phyloP scores from a whole-genome alignment of 371 early-diverging fungal genomes.

The Mortierella sp. region DNA sequence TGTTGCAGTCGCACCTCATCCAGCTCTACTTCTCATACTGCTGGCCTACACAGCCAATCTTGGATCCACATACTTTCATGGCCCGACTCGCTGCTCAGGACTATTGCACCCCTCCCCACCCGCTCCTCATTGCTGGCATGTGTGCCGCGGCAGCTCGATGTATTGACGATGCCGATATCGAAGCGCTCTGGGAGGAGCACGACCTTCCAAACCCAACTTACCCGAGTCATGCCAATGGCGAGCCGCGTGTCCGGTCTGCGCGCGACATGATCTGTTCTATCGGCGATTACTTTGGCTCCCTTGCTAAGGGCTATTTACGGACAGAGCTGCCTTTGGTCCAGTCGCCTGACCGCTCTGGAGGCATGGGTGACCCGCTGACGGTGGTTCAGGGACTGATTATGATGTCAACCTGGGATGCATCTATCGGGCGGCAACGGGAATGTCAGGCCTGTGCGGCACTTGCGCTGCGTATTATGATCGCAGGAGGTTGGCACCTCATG shows the following conservation, averaged over 20 bases:
- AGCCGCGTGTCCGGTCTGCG: slow-evolving; percentile 40
- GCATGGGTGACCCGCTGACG: slow-evolving; percentile 49
- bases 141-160: slow-evolving; percentile 47
- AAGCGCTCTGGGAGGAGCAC: slow-evolving; percentile 48
- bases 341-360: slow-evolving; percentile 49
- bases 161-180: slow-evolving; percentile 47
- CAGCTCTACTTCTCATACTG: slow-evolving; percentile 50
- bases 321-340: slow-evolving; percentile 48
- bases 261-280: slow-evolving; percentile 51
- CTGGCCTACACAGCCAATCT: slow-evolving; percentile 43
- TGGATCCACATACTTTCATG: slow-evolving; percentile 52
- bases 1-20: slow-evolving; percentile 50
- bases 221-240: slow-evolving; percentile 46
- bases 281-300: slow-evolving; percentile 48
- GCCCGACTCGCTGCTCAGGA: slow-evolving; percentile 47
- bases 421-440: slow-evolving; percentile 52
- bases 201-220: slow-evolving; percentile 49
- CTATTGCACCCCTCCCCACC: slow-evolving; percentile 47
- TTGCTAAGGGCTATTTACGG: slow-evolving; percentile 49
- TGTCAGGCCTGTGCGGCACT: slow-evolving; percentile 49
- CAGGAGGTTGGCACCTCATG: slow-evolving; percentile 54
- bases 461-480: slow-evolving; percentile 52
- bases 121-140: slow-evolving; percentile 45
- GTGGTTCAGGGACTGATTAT: slow-evolving; percentile 51
- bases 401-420: slow-evolving; percentile 52